A percentile compares a stretch with the other conserved stretches of the same genome.
Evolutionary conservation across 148 eudicot species (phyloP).

Genomic region (Vaccinium macrocarpon): DNA sequence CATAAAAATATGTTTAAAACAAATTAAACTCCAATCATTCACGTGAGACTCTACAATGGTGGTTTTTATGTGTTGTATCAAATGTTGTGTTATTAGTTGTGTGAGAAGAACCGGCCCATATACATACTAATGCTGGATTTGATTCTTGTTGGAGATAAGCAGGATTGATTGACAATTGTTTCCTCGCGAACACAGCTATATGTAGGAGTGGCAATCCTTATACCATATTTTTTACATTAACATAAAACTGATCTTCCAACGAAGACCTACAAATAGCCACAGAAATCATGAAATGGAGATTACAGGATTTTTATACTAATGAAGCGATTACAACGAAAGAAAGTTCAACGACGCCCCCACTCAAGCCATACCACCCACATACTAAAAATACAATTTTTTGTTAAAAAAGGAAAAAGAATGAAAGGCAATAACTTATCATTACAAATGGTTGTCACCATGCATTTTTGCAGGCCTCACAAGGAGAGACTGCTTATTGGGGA

Average conservation of each 20-base stretch:
- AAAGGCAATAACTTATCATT: neutral
- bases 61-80: no score
- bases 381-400: neutral
- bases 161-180: no score
- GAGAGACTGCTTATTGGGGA: conserved; percentile 23
- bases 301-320: neutral
- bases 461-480: neutral
- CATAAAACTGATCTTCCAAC: neutral
- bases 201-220: no score
- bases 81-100: no score
- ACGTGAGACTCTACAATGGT: no score
- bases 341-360: neutral
- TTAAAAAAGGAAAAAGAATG: neutral
- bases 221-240: no score
- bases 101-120: no score
- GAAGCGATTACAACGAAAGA: neutral
- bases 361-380: neutral
- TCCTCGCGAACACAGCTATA: no score
- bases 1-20: no score
- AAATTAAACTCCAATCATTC: no score
- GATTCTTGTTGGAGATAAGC: no score
- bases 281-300: neutral
- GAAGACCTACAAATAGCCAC: neutral
- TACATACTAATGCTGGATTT: no score
- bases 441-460: neutral